Percentiles rank a stretch among this genome's conserved stretches.
phyloP scores from a whole-genome alignment of 2,329 filamentous ascomycete species.

The Hypoxylon sp. region DNA sequence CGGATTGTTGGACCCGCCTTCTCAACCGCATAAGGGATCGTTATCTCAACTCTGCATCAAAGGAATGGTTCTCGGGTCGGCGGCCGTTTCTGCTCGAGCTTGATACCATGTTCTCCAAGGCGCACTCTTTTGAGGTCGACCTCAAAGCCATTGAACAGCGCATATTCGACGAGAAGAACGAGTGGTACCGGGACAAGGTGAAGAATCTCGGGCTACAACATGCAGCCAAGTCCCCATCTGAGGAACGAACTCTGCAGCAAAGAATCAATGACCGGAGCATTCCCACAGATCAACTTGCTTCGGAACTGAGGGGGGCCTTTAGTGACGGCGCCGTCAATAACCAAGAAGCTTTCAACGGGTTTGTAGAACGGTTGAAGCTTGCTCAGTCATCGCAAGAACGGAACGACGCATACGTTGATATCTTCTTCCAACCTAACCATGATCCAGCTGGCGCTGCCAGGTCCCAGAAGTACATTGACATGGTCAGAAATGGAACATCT shows the following conservation, averaged over 20 bases:
- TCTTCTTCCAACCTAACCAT: constrained; percentile 57
- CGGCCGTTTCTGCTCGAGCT: constrained; percentile 64
- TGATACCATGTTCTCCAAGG: constrained; percentile 62
- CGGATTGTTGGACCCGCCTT: constrained; percentile 61
- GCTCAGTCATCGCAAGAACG: constrained; percentile 52
- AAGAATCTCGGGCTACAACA: constrained; percentile 47
- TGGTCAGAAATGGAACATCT: constrained; percentile 49
- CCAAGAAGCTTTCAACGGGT: constrained; percentile 50
- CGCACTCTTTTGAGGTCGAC: constrained; percentile 58
- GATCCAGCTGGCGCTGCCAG: constrained; percentile 51
- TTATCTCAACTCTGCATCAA: constrained; percentile 53
- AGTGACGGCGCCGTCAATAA: constrained; percentile 41
- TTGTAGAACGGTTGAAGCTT: constrained; percentile 51
- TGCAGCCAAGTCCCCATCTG: constrained; percentile 44
- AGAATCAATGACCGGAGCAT: constrained; percentile 48
- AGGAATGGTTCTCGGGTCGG: constrained; percentile 67
- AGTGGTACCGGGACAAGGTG: constrained; percentile 62
- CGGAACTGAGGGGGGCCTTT: constrained; percentile 46
- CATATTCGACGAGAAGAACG: constrained; percentile 64
- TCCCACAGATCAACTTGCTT: constrained; percentile 46
- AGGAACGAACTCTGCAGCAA: constrained; percentile 48
- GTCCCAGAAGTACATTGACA: constrained; percentile 57
- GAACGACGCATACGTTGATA: constrained; percentile 56
- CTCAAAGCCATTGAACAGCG: constrained; percentile 62
- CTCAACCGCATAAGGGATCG: constrained; percentile 60